Evolutionary conservation across 2,329 filamentous ascomycete genomes (phyloP).

Genomic region (Botrytis medusae): DNA sequence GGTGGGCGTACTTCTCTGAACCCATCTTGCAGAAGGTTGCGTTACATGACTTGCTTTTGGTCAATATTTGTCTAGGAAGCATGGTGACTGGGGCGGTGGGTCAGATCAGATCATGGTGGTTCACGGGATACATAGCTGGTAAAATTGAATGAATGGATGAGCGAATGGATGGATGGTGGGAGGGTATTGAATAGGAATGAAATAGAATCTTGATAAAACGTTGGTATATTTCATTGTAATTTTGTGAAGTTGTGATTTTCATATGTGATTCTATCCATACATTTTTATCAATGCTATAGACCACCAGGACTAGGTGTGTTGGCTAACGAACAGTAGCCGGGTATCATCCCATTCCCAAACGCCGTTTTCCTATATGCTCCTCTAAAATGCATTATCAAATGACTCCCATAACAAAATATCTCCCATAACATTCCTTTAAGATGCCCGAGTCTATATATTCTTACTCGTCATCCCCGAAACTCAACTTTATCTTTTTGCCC

Average conservation of each 20-base stretch:
- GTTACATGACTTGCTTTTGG: neutral
- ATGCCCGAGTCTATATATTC: constrained; percentile 1
- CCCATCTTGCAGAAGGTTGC: neutral
- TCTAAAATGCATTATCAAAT: neutral
- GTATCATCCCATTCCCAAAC: constrained; percentile 13
- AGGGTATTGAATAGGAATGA: neutral
- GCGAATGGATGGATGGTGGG: neutral
- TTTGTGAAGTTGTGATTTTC: neutral
- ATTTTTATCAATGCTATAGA: neutral
- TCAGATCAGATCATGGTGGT: constrained; percentile 8
- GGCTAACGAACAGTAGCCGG: neutral
- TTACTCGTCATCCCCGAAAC: constrained; percentile 61
- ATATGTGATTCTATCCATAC: neutral
- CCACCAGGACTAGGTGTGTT: neutral
- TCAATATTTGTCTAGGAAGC: neutral
- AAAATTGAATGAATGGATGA: constrained; percentile 9
- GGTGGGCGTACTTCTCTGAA: neutral
- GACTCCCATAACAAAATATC: no score
- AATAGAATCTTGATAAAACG: neutral
- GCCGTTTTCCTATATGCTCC: neutral
- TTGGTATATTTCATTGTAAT: neutral
- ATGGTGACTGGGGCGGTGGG: neutral
- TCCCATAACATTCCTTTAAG: neutral
- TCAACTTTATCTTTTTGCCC: constrained; percentile 63
- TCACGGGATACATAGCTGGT: neutral